These are phyloP conservation scores for Vanderwaltozyma polyspora DNA, from an alignment of 805 yeast species.

Conservation along the genomic window DNA sequence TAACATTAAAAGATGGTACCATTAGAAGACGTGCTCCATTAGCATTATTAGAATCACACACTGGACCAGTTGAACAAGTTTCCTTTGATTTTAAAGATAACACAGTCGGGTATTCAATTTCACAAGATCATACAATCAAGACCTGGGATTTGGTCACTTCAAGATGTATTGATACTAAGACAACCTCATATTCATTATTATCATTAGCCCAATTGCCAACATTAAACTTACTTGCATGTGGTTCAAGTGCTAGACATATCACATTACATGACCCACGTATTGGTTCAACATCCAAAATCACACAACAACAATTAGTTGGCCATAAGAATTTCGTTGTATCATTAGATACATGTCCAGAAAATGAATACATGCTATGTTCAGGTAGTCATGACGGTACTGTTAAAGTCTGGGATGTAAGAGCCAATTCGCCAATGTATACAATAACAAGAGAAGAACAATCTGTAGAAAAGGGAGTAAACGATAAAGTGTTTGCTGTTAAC, in stretches of 20 bases:
- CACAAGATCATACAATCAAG: constrained; percentile 89
- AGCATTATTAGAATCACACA: constrained; percentile 67
- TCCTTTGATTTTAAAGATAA: constrained; percentile 60
- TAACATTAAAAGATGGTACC: constrained; percentile 65
- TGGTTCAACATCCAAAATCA: constrained; percentile 41
- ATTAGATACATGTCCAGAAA: constrained; percentile 62
- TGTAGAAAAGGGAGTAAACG: constrained; percentile 32
- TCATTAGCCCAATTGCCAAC: constrained; percentile 61
- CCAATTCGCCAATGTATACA: constrained; percentile 71
- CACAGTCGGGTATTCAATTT: constrained; percentile 83
- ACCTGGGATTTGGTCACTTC: constrained; percentile 94
- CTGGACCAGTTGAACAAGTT: constrained; percentile 79
- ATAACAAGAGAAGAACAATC: constrained; percentile 57
- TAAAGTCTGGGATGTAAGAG: constrained; percentile 90
- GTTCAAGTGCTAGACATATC: constrained; percentile 97
- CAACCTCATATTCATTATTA: constrained; percentile 75
- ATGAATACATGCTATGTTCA: constrained; percentile 72
- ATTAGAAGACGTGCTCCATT: constrained; percentile 76
- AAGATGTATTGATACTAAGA: constrained; percentile 74
- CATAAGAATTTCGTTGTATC: constrained; percentile 86
- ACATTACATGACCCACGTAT: constrained; percentile 86
- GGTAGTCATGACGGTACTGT: constrained; percentile 96
- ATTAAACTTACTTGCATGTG: constrained; percentile 68
- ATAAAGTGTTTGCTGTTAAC: constrained; percentile 74
- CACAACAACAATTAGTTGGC: constrained; percentile 70